phyloP scores from a whole-genome alignment of 2,329 filamentous ascomycete genomes.

The Aspergillus jensenii region DNA sequence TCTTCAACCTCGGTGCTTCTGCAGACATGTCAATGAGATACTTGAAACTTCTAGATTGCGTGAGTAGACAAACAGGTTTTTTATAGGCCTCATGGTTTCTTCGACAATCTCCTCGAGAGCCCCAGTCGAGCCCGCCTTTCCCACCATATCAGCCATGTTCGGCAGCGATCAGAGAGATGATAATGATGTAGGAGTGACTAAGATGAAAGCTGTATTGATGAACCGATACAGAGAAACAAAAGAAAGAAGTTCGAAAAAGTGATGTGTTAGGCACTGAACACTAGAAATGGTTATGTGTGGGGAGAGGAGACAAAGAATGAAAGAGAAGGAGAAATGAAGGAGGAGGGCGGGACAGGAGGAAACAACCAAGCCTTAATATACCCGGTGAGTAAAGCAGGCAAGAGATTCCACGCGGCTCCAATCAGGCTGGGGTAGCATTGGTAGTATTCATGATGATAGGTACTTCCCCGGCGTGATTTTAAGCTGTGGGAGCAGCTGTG shows the following conservation, averaged over 20 bases:
- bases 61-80: constrained; percentile 14
- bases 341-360: neutral
- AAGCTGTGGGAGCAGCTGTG: neutral
- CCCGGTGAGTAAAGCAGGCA: neutral
- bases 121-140: constrained; percentile 1
- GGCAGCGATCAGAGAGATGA: neutral
- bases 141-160: constrained; percentile 14
- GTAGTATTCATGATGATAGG: neutral
- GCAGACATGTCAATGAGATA: constrained; percentile 1
- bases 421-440: neutral
- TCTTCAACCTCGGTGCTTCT: constrained; percentile 15
- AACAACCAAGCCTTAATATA: neutral
- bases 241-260: constrained; percentile 1
- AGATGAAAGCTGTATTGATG: neutral
- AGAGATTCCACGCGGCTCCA: constrained; percentile 1
- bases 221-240: neutral
- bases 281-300: neutral
- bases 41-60: neutral
- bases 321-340: neutral
- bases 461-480: neutral
- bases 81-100: neutral
- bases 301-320: constrained; percentile 4
- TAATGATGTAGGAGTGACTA: neutral
- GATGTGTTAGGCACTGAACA: neutral
- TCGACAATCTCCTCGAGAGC: neutral